These are phyloP conservation scores for Fagopyrum tataricum DNA, from an alignment of 148 eudicot genomes.

Conservation along the genomic window DNA sequence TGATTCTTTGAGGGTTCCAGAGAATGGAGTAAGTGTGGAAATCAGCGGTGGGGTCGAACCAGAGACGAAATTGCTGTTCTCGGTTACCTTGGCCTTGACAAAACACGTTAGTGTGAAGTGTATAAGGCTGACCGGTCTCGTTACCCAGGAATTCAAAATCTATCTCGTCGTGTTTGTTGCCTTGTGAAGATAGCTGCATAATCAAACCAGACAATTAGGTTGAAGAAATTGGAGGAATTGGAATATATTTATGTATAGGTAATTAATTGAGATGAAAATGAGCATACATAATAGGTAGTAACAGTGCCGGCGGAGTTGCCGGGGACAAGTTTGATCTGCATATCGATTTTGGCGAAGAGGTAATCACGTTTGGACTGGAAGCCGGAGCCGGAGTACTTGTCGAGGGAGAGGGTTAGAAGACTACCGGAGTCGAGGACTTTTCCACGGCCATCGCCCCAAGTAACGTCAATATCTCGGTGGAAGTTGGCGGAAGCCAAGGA, in stretches of 20 bases:
- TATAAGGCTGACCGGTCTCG: slow-evolving; percentile 12
- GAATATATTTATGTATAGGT: neutral
- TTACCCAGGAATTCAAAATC: slow-evolving; percentile 16
- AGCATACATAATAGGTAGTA: slow-evolving; percentile 26
- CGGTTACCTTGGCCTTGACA: slow-evolving; percentile 12
- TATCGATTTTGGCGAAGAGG: slow-evolving; percentile 22
- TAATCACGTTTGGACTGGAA: slow-evolving; percentile 22
- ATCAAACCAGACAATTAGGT: neutral
- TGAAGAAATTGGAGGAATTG: neutral
- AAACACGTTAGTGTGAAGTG: slow-evolving; percentile 13
- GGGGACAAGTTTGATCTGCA: slow-evolving; percentile 26
- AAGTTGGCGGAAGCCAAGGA: slow-evolving; percentile 11
- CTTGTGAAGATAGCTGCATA: slow-evolving; percentile 12
- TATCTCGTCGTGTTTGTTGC: slow-evolving; percentile 13
- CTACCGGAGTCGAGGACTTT: slow-evolving; percentile 22
- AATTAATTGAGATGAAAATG: neutral
- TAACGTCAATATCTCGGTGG: slow-evolving; percentile 15
- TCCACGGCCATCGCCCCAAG: slow-evolving; percentile 25
- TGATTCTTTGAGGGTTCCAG: slow-evolving; percentile 18
- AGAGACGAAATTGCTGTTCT: slow-evolving; percentile 14
- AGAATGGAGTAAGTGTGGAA: slow-evolving; percentile 16
- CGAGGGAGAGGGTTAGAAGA: slow-evolving; percentile 22
- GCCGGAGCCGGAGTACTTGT: slow-evolving; percentile 26
- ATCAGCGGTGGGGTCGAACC: slow-evolving; percentile 15
- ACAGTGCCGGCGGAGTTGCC: slow-evolving; percentile 35